Conservation (phyloP, 306 rosid genomes). For the Spatholobus suberectus region DNA sequence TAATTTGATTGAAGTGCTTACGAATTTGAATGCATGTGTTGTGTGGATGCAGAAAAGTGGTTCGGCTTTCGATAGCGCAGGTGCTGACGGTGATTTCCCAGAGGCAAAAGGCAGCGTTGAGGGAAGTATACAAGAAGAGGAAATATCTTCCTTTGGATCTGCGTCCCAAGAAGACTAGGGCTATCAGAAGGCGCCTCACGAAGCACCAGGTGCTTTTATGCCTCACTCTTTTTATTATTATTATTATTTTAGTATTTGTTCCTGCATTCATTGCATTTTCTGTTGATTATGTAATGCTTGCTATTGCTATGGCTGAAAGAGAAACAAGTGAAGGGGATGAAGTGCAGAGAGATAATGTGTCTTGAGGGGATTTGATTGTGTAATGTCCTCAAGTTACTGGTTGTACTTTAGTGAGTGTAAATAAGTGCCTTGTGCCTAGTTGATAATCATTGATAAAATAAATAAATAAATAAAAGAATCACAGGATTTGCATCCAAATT, state of each 20-base stretch:
- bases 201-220: conserved; percentile 63
- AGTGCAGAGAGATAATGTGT: neutral
- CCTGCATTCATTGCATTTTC: neutral
- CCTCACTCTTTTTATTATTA: too few relatives aligned
- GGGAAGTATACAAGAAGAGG: conserved; percentile 71
- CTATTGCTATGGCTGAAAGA: neutral
- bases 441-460: neutral
- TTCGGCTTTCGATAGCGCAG: conserved; percentile 65
- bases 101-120: conserved; percentile 66
- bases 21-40: neutral
- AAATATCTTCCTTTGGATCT: conserved; percentile 70
- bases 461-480: neutral
- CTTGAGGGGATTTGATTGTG: neutral
- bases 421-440: neutral
- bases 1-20: neutral
- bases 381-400: neutral
- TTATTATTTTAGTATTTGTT: too few relatives aligned
- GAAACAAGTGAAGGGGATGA: neutral
- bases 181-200: conserved; percentile 68
- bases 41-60: conserved; percentile 65
- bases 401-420: neutral
- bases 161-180: conserved; percentile 77
- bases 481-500: neutral
- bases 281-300: neutral
- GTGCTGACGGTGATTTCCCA: conserved; percentile 73